A percentile compares a stretch with the other conserved stretches of the same genome.
Conservation (phyloP, 1,139 yeast genomes). For the Scheffersomyces stambukii region DNA sequence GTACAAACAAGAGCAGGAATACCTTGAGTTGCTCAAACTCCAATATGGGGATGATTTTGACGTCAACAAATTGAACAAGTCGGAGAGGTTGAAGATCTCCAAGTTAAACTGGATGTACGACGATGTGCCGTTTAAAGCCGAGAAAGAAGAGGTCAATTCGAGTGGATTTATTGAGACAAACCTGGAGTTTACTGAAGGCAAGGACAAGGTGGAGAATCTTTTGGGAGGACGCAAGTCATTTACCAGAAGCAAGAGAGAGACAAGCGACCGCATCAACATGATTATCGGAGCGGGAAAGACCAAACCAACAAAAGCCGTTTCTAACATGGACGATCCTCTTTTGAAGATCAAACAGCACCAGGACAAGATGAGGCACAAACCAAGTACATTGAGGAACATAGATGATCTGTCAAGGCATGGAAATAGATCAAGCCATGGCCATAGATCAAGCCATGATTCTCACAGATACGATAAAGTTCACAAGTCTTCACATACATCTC, state of each 20-base stretch:
- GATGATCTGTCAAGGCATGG: too few relatives aligned
- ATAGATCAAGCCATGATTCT: conserved; percentile 10
- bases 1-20: conserved; percentile 59
- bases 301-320: conserved; percentile 12
- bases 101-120: conserved; percentile 88
- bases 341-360: conserved; percentile 40
- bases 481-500: conserved; percentile 1
- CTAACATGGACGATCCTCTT: conserved; percentile 50
- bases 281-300: conserved; percentile 13
- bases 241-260: conserved; percentile 7
- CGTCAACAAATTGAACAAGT: conserved; percentile 23
- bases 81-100: conserved; percentile 41
- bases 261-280: conserved; percentile 12
- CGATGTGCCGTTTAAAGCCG: conserved; percentile 20
- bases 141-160: conserved; percentile 14
- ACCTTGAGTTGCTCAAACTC: conserved; percentile 51
- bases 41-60: conserved; percentile 40
- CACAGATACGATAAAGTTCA: conserved; percentile 3
- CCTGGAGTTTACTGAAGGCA: conserved; percentile 33
- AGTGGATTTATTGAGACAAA: conserved; percentile 32
- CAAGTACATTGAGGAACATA: background rate
- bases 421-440: conserved; percentile 6
- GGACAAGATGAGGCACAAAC: conserved; percentile 13
- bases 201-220: conserved; percentile 30
- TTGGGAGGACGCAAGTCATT: conserved; percentile 19